These are phyloP conservation scores for Paecilomyces formosus DNA, from an alignment of 2,329 filamentous ascomycete species.

Conservation along the genomic window DNA sequence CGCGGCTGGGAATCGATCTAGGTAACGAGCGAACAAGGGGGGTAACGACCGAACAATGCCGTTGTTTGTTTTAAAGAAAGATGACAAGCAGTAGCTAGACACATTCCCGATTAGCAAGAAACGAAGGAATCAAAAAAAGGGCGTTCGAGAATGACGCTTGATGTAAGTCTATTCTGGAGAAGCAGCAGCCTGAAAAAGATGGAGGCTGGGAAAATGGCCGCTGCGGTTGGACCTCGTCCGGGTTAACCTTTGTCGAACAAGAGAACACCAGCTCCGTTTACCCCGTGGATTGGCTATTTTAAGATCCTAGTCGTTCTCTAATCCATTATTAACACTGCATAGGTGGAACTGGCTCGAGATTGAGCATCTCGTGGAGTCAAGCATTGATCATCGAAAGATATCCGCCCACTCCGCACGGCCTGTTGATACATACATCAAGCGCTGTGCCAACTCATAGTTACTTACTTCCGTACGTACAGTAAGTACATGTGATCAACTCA, in stretches of 20 bases:
- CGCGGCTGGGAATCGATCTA: not conserved
- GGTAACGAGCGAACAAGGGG: not conserved
- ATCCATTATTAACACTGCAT: not conserved
- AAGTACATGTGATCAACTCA: too few relatives aligned
- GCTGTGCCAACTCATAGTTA: not conserved
- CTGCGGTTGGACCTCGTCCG: not conserved
- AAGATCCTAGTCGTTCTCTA: not conserved
- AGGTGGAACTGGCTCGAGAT: not conserved
- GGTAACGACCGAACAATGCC: not conserved
- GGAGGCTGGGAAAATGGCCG: not conserved
- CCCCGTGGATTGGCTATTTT: not conserved
- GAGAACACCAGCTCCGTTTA: not conserved
- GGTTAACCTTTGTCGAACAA: not conserved
- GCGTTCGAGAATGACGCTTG: not conserved
- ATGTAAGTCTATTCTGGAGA: not conserved
- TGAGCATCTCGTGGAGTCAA: not conserved
- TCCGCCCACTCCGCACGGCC: not conserved
- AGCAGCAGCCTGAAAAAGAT: not conserved
- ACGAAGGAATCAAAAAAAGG: not conserved
- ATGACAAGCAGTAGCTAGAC: not conserved
- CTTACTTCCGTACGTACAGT: too few relatives aligned
- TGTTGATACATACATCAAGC: not conserved
- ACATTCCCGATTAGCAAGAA: not conserved
- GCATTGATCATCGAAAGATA: not conserved
- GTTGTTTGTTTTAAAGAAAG: not conserved